Evolutionary conservation across 176 grass and related monocot species (phyloP).

Genomic region (Dendrocalamus sinicus): DNA sequence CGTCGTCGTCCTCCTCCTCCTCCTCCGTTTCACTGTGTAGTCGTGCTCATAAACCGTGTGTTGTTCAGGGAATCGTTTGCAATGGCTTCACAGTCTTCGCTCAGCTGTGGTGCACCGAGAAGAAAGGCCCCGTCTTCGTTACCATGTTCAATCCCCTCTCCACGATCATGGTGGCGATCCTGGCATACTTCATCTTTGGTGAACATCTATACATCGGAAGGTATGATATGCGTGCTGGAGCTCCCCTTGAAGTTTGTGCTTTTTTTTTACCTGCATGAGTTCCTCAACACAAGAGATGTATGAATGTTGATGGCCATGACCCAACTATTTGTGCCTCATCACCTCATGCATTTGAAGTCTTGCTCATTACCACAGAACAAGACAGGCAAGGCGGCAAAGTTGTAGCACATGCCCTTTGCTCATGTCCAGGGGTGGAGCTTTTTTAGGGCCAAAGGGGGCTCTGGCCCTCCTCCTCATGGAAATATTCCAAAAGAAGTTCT

Average conservation of each 20-base stretch:
- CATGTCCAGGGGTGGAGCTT: background rate
- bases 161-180: conserved; percentile 75
- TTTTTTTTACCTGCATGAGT: background rate
- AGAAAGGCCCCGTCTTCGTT: conserved; percentile 92
- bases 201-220: conserved; percentile 78
- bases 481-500: too few species aligned
- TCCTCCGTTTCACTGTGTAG: background rate
- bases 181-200: conserved; percentile 80
- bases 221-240: background rate
- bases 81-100: conserved; percentile 81
- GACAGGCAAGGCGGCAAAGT: background rate
- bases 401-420: background rate
- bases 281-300: background rate
- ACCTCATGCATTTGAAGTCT: background rate
- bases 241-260: background rate
- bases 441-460: too few species aligned
- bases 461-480: too few species aligned
- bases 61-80: conserved; percentile 65
- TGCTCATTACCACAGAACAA: background rate
- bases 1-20: too few species aligned
- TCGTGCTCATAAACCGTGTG: background rate
- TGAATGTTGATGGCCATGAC: background rate
- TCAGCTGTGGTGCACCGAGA: conserved; percentile 88
- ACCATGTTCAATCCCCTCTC: conserved; percentile 93
- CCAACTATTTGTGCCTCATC: background rate